Percentiles rank a stretch among this genome's conserved stretches.
Evolutionary conservation across 768 basidiomycete genomes (phyloP).

Genomic region (Hygrophorus russula): DNA sequence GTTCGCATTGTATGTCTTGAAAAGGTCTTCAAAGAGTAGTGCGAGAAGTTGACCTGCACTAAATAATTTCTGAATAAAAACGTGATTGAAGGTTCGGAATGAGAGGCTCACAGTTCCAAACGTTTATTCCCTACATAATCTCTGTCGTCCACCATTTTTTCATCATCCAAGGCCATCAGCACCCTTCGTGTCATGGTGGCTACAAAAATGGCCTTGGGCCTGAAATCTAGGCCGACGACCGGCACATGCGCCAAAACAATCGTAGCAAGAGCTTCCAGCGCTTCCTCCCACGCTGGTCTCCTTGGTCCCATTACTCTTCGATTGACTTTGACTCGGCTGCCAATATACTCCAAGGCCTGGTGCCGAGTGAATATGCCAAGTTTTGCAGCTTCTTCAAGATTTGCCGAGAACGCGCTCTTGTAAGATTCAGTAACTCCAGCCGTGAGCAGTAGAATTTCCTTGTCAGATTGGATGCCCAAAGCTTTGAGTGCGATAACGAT

Average conservation of each 20-base stretch:
- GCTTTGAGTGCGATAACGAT: constrained; percentile 95
- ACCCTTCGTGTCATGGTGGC: constrained; percentile 96
- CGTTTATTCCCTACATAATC: constrained; percentile 99
- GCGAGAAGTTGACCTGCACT: constrained; percentile 95
- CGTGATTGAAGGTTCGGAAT: constrained; percentile 3
- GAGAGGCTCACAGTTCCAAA: constrained; percentile 72
- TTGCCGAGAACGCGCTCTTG: constrained; percentile 77
- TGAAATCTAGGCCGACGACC: constrained; percentile 79
- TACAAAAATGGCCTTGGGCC: constrained; percentile 91
- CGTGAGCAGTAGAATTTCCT: constrained; percentile 90
- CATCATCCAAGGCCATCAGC: constrained; percentile 92
- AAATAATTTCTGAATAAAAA: constrained; percentile 8
- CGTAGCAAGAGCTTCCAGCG: constrained; percentile 90
- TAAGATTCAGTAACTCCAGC: constrained; percentile 88
- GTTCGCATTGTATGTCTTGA: constrained; percentile 97
- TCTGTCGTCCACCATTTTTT: constrained; percentile 94
- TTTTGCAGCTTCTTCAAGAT: constrained; percentile 89
- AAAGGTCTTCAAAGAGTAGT: constrained; percentile 93
- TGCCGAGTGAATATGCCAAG: constrained; percentile 85
- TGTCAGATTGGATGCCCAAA: constrained; percentile 92
- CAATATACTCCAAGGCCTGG: constrained; percentile 93
- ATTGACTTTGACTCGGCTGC: constrained; percentile 84
- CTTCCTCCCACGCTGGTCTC: constrained; percentile 87
- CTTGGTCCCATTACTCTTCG: constrained; percentile 70
- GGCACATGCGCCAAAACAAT: constrained; percentile 96